Percentiles rank a stretch among this genome's conserved stretches.
Evolutionary conservation across 179 eudicot genomes (phyloP).

Genomic region (Gypsophila paniculata): DNA sequence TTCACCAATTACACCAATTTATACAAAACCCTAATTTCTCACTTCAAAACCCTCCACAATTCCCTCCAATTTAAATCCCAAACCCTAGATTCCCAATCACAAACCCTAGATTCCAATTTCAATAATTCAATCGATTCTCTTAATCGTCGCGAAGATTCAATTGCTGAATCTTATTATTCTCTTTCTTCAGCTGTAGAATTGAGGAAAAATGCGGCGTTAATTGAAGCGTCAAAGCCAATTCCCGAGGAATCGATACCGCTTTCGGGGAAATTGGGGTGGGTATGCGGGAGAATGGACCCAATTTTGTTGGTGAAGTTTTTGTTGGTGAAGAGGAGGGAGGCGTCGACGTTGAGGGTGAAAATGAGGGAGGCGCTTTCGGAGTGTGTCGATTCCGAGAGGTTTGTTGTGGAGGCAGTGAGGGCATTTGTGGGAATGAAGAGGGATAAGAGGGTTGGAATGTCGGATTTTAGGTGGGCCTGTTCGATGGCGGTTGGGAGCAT

Average conservation of each 20-base stretch:
- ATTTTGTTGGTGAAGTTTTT: constrained; percentile 29
- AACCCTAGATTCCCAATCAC: constrained; percentile 38
- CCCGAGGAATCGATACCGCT: neutral
- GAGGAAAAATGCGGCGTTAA: constrained; percentile 25
- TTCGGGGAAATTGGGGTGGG: constrained; percentile 29
- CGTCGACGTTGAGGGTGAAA: constrained; percentile 30
- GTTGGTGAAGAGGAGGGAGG: constrained; percentile 37
- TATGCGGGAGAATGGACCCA: constrained; percentile 46
- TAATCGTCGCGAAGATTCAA: constrained; percentile 33
- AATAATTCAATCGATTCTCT: constrained; percentile 25
- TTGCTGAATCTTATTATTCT: constrained; percentile 26
- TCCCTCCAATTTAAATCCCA: constrained; percentile 25
- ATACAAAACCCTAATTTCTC: constrained; percentile 48
- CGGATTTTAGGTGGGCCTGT: constrained; percentile 55
- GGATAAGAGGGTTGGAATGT: constrained; percentile 31
- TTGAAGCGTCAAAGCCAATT: constrained; percentile 25
- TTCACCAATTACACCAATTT: constrained; percentile 32
- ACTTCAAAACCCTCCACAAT: constrained; percentile 33
- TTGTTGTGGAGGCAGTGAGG: constrained; percentile 45
- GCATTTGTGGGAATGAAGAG: constrained; percentile 40
- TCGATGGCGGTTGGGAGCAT: constrained; percentile 37
- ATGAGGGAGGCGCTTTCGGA: constrained; percentile 30
- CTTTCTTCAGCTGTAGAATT: constrained; percentile 29
- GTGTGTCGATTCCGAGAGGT: constrained; percentile 36
- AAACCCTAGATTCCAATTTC: constrained; percentile 30